phyloP scores from a whole-genome alignment of 768 basidiomycete species.

The Clavulina sp. region DNA sequence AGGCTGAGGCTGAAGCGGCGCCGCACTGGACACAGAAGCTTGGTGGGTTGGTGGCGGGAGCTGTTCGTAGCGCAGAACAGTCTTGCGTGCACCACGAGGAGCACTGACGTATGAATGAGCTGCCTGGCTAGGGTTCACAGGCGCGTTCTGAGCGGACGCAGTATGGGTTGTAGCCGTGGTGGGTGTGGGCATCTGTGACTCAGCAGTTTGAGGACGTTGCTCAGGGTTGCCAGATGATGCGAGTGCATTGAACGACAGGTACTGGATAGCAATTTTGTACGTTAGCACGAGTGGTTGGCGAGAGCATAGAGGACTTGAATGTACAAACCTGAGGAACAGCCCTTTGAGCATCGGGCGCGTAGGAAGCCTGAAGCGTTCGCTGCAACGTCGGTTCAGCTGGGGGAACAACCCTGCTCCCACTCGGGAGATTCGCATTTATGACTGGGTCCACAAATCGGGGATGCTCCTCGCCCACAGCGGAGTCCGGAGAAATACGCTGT shows the following conservation, averaged over 20 bases:
- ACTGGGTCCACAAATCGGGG: too few relatives aligned
- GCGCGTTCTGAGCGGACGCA: too few relatives aligned
- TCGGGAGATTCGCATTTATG: too few relatives aligned
- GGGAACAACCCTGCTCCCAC: too few relatives aligned
- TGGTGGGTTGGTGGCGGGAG: neutral
- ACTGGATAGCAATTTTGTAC: neutral
- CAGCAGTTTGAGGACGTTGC: too few relatives aligned
- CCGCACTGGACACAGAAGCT: neutral
- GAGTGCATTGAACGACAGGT: slow-evolving; percentile 10
- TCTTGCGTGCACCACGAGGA: neutral
- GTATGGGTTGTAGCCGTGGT: too few relatives aligned
- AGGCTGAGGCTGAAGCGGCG: neutral
- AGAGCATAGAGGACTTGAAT: neutral
- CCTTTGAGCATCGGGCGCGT: slow-evolving; percentile 1
- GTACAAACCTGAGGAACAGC: slow-evolving; percentile 8
- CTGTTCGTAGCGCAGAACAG: slow-evolving; percentile 1
- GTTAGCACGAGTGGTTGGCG: neutral
- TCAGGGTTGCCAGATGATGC: slow-evolving; percentile 7
- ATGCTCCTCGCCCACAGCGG: too few relatives aligned
- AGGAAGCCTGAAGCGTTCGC: slow-evolving; percentile 4
- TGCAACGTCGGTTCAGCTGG: neutral
- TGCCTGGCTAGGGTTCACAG: too few relatives aligned
- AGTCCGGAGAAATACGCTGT: too few relatives aligned
- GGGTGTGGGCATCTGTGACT: too few relatives aligned
- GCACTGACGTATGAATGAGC: neutral